Evolutionary conservation across 495 filamentous ascomycete species (phyloP), one percentile per base, ranked within the genome.

Genomic region (Penicillium arizonense): DNA sequence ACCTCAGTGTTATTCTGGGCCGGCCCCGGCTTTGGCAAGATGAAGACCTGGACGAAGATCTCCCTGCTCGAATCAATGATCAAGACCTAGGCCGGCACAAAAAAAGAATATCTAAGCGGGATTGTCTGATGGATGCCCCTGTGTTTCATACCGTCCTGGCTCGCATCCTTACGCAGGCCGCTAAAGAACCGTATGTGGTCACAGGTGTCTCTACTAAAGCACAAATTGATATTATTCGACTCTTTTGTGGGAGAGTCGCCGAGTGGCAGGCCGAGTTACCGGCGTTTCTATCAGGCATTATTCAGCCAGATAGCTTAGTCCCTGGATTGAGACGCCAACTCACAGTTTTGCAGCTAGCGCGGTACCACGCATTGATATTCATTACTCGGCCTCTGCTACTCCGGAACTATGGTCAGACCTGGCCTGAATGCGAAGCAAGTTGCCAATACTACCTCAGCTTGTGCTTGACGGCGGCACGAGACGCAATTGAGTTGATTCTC

Each of bases 91-190:
- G 38, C 5, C 11, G 39, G 0, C 13, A 18, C 5, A 32, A 51
- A 24, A 50, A 18, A 0, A 35, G 14, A 35, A 12, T 32, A 2
- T 43, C 53, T 1, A 50, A 43, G 14, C 56, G 59, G 13, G 63
- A 68, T 44, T 68, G 65, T 30, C 21, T 65, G 13, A 65, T 68
- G 65, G 61, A 68, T 47, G 65, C 65, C 8, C 55, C 62, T 4
- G 52, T 65, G 1, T 62, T 62, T 43, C 65, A 68, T 46, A 43
- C 56, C 11, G 36, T 62, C 21, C 38, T 68, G 33, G 48, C 65
- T n/a, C 57, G 55, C 13, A 65, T 63, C 13, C 46, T 68, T 2
- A 46, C 62, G 1, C 53, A 45, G 21, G 62, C 65, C 7, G 59
- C 59, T 9, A 60, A 61, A 49, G 62, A 63, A 10, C 41, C 56